Evolutionary conservation across 1,139 yeast genomes (phyloP), one percentile per base, ranked within the genome.

Genomic region (Suhomyces anneliseae): DNA sequence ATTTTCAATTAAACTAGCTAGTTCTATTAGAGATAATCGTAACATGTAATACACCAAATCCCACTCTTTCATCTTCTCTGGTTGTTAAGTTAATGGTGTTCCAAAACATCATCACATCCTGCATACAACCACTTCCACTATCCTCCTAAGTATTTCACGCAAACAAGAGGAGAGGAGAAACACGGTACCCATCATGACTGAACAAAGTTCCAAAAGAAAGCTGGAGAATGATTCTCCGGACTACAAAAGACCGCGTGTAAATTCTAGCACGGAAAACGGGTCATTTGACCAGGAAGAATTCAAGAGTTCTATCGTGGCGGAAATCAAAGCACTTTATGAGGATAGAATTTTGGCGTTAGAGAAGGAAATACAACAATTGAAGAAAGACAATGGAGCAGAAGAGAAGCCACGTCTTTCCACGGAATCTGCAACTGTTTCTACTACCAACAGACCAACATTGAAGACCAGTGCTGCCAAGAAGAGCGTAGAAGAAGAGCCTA

Each of bases 301-400:
- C 15, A 43, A 40, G 34, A 34, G 29, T 11, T 27, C 45, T 14
- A 50, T 50, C 31, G 32, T 39, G 15, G 34, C 34, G 14, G 52
- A 45, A 36, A 41, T 51, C 27, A 35, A 37, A 9, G 33, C 49
- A 24, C 42, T 27, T 6, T 61, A 63, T 48, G 65, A 61, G 39
- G 54, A 44, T 7, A 54, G 60, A 46, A 53, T 68, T 46, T 34
- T 45, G 6, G 50, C 49, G 24, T 53, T 68, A 31, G 66, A 64
- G 46, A 46, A 53, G n/a, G 55, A 65, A 47, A 53, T 68, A 33
- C 41, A 47, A 33, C 51, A 48, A 15, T 55, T 66, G 45, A 47
- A 44, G 36, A 33, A 44, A 29, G 34, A 37, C 33, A 38, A 39
- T 36, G 40, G 15, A 9, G 36, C 24, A 26, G 29, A 24, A 4